Evolutionary conservation across 83 land plant genomes (phyloP), one percentile per base, ranked within the genome.

Genomic region (Picea abies): DNA sequence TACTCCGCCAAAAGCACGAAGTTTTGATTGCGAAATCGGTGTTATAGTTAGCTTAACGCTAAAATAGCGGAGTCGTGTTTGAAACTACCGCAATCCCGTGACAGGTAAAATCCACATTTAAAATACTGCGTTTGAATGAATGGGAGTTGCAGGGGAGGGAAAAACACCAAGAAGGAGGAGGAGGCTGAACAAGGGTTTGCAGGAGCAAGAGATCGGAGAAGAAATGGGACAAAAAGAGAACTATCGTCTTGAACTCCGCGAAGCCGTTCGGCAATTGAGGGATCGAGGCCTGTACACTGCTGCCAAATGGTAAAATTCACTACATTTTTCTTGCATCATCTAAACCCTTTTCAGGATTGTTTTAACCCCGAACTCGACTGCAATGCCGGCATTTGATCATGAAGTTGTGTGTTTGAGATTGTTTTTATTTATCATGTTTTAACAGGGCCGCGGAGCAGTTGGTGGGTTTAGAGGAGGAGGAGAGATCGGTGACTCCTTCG

Each of bases 371-470:
- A 2, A 20, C 20, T 65, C 6, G 3, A 65, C 6, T 5, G 23
- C 25, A 65, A 65, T 65, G 68, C 23, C 23, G 22, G 10, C 25
- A 65, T 23, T 65, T 65, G 10, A 23, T 20, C 22, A 5, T n/a
- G 68, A 23, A 20, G 20, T 65, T 65, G 68, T 65, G 10, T 65
- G 68, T 5, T 65, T 65, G 22, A 65, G 68, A 65, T 25, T 60
- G 29, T 72, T 58, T 58, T 58, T 20, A 35, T 41, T 49, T 71
- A 3, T 23, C 60, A 32, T 32, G 44, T 29, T 5, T 60, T 15
- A 41, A 47, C 78, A 97, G 99, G 99, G 97, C 97, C 79, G 93
- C 95, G 52, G 99, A 97, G 82, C 98, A 94, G 76, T 81, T 97
- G 56, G 88, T 94, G 58, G 98, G 98, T 10, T 85, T 97, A 60